phyloP scores from a whole-genome alignment of 1,284 basidiomycete species.

The Caloboletus firmus region DNA sequence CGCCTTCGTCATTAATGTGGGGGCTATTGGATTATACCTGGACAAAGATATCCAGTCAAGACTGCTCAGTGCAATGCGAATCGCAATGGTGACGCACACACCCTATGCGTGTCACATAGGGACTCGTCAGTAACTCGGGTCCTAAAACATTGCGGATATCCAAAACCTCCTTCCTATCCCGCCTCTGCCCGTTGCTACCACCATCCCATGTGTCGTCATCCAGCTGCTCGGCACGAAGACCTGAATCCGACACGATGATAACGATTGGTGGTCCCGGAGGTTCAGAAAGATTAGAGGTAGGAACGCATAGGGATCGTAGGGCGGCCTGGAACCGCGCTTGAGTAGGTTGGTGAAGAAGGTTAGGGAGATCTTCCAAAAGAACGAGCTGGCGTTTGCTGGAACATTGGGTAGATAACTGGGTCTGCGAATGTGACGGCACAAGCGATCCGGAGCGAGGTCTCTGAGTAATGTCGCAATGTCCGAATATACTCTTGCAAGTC shows the following conservation, averaged over 20 bases:
- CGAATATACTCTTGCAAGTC: conserved; percentile 60
- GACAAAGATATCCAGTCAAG: conserved; percentile 1
- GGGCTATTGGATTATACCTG: conserved; percentile 90
- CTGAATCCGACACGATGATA: conserved; percentile 83
- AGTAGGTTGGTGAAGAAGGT: conserved; percentile 76
- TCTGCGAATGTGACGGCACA: not conserved
- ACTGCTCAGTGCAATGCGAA: not conserved
- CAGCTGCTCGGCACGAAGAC: conserved; percentile 66
- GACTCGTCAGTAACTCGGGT: conserved; percentile 55
- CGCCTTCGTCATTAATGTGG: conserved; percentile 81
- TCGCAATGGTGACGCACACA: conserved; percentile 38
- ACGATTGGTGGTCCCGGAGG: conserved; percentile 65
- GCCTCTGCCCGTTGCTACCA: conserved; percentile 42
- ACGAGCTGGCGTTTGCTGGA: conserved; percentile 55
- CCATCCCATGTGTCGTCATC: conserved; percentile 49
- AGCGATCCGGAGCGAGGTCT: conserved; percentile 15
- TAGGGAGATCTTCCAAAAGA: conserved; percentile 91
- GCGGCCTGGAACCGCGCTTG: conserved; percentile 76
- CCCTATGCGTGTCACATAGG: conserved; percentile 74
- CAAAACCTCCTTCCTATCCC: conserved; percentile 51
- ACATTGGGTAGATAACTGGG: not conserved
- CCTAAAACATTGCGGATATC: conserved; percentile 72
- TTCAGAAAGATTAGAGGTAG: conserved; percentile 29
- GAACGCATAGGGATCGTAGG: conserved; percentile 57
- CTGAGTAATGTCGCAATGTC: conserved; percentile 14